Conservation (phyloP, 306 rosid species). For the Potentilla sterilis region DNA sequence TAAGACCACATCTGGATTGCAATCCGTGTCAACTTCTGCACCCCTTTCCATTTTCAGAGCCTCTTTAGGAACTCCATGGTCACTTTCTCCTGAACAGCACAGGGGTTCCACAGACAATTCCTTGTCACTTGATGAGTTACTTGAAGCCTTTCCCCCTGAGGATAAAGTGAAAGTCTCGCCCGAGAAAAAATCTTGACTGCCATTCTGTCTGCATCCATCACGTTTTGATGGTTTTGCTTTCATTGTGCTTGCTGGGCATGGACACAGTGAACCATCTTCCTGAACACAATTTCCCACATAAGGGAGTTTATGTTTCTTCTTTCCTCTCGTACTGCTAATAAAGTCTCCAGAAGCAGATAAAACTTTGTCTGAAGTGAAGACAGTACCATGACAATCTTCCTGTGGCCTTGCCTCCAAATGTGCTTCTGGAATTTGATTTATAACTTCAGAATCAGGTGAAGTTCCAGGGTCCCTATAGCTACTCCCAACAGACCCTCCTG, state of each 20-base stretch:
- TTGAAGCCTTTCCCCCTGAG: conserved; percentile 40
- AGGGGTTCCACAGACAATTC: conserved; percentile 38
- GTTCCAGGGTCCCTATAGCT: conserved; percentile 84
- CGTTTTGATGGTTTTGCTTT: conserved; percentile 54
- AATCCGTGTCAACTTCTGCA: conserved; percentile 37
- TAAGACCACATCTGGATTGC: conserved; percentile 33
- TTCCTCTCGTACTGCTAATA: conserved; percentile 42
- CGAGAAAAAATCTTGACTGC: conserved; percentile 28
- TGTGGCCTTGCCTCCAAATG: conserved; percentile 53
- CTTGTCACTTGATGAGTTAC: conserved; percentile 40
- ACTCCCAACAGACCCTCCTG: conserved; percentile 43
- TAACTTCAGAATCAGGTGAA: conserved; percentile 98
- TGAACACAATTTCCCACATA: conserved; percentile 28
- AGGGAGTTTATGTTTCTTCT: conserved; percentile 50
- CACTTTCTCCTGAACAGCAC: conserved; percentile 42
- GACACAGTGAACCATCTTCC: conserved; percentile 35
- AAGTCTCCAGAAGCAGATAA: conserved; percentile 42
- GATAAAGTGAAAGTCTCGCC: conserved; percentile 36
- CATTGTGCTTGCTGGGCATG: conserved; percentile 31
- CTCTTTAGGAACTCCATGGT: conserved; percentile 31
- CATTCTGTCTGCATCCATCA: conserved; percentile 42
- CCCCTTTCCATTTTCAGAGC: conserved; percentile 35
- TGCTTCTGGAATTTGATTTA: conserved; percentile 62
- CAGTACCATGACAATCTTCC: conserved; percentile 42
- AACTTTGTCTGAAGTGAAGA: conserved; percentile 47